phyloP scores from a whole-genome alignment of 805 yeast species.

The Metschnikowia rubicola region DNA sequence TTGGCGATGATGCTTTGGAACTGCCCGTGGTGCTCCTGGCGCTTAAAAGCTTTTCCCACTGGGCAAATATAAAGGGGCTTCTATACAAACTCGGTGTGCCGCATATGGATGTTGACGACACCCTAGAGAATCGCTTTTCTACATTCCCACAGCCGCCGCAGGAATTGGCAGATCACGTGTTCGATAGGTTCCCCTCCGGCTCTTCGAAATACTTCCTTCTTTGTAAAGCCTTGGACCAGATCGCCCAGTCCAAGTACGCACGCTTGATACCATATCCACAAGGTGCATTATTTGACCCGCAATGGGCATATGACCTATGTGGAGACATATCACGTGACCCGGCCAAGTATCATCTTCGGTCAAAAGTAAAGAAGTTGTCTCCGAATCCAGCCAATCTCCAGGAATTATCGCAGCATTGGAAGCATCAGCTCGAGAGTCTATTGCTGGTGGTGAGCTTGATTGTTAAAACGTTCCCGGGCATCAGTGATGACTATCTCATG shows the following conservation, averaged over 20 bases:
- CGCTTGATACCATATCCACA: slow-evolving; percentile 36
- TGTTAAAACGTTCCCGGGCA: slow-evolving; percentile 26
- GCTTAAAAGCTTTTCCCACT: slow-evolving; percentile 49
- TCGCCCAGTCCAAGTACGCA: slow-evolving; percentile 39
- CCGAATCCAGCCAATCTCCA: slow-evolving; percentile 32
- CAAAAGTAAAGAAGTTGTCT: slow-evolving; percentile 31
- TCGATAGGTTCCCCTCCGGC: slow-evolving; percentile 51
- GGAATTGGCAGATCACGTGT: slow-evolving; percentile 38
- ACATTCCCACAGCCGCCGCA: slow-evolving; percentile 40
- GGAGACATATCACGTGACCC: slow-evolving; percentile 47
- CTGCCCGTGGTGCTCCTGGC: slow-evolving; percentile 45
- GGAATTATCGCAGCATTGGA: slow-evolving; percentile 27
- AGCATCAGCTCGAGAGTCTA: slow-evolving; percentile 18
- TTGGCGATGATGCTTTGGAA: slow-evolving; percentile 37
- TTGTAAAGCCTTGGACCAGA: slow-evolving; percentile 34
- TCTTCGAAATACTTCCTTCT: slow-evolving; percentile 45
- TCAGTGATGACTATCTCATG: slow-evolving; percentile 31
- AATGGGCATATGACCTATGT: slow-evolving; percentile 40
- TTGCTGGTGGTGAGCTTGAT: slow-evolving; percentile 29
- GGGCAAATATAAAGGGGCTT: slow-evolving; percentile 52
- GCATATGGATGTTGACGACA: slow-evolving; percentile 31
- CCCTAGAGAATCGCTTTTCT: slow-evolving; percentile 28
- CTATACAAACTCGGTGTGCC: slow-evolving; percentile 41
- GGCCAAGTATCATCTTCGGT: slow-evolving; percentile 45
- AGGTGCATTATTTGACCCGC: slow-evolving; percentile 21